Evolutionary conservation across 371 early-diverging fungal genomes (phyloP), one percentile per base, ranked within the genome.

Genomic region (Synchytrium microbalum): DNA sequence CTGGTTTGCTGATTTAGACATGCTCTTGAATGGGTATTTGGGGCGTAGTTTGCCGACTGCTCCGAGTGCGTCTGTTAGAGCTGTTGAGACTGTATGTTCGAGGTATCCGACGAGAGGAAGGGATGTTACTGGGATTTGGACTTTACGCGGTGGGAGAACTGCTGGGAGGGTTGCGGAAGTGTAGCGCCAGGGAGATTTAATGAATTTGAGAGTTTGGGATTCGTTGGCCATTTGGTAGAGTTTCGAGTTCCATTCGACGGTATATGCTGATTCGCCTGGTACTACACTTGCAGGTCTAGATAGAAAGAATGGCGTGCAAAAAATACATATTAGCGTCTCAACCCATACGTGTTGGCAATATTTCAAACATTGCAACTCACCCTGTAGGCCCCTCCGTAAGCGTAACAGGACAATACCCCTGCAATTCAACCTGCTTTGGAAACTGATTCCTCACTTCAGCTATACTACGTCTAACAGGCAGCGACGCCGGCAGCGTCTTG

Each of bases 371-470:
- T 67, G 29, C 26, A 10, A 38, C 64, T 13, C 68, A 77, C 79
- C 75, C 73, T 60, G 64, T 62, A 0, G 68, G 67, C 0, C 75
- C 75, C 24, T 76, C 72, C 0, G 53, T 58, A 26, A 70, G 71
- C 32, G 74, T 78, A 1, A 81, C 82, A 19, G 82, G 79, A 58
- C 79, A 79, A 57, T 78, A 79, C 3, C 82, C 82, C 65, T 72
- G 71, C 25, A 79, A 65, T 60, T 81, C 78, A 1, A 81, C 54
- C 29, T 74, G 71, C 56, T 68, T 66, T 8, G 82, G 82, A 63
- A 81, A 81, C 33, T 69, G 59, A 1, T 53, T 46, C 32, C 72
- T 72, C 23, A 81, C 66, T 24, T 66, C 74, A 3, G 32, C 56
- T 24, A 60, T 8, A 13, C 66, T 54, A 28, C 60, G 46, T 14